phyloP scores from a whole-genome alignment of 345 rosid genomes.

The Ailanthus altissimus region DNA sequence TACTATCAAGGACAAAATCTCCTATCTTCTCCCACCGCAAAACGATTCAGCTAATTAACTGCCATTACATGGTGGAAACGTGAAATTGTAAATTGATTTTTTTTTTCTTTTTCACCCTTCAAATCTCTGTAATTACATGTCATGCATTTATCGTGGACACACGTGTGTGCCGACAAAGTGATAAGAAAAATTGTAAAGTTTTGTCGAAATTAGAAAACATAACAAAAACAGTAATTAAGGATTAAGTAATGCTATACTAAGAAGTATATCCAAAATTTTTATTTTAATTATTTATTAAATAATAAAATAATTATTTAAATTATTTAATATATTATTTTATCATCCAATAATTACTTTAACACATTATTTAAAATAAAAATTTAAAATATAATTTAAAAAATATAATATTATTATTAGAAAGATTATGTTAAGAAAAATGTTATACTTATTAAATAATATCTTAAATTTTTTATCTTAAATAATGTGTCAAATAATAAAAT shows the following conservation, averaged over 20 bases:
- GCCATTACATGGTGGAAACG: neutral
- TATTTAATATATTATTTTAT: too few species aligned
- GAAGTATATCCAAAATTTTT: too few species aligned
- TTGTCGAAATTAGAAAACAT: neutral
- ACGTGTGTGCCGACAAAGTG: neutral
- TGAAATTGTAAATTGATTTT: slow-evolving; percentile 11
- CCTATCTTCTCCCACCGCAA: slow-evolving; percentile 20
- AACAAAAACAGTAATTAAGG: neutral
- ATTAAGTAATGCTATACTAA: too few species aligned
- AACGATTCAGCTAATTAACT: slow-evolving; percentile 8
- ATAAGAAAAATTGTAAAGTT: neutral
- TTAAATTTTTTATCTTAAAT: neutral
- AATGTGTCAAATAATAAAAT: too few species aligned
- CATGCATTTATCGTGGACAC: neutral
- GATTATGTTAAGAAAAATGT: neutral
- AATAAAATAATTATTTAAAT: too few species aligned
- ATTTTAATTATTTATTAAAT: too few species aligned
- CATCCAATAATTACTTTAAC: too few species aligned
- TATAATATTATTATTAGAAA: too few species aligned
- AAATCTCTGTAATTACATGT: neutral
- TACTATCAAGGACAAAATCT: slow-evolving; percentile 38
- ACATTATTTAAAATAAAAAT: too few species aligned
- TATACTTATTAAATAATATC: neutral
- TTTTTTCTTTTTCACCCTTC: neutral
- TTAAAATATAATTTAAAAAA: too few species aligned